Evolutionary conservation across 208 protist species (phyloP), one percentile per base, ranked within the genome.

Genomic region (Zelonia costaricensis): DNA sequence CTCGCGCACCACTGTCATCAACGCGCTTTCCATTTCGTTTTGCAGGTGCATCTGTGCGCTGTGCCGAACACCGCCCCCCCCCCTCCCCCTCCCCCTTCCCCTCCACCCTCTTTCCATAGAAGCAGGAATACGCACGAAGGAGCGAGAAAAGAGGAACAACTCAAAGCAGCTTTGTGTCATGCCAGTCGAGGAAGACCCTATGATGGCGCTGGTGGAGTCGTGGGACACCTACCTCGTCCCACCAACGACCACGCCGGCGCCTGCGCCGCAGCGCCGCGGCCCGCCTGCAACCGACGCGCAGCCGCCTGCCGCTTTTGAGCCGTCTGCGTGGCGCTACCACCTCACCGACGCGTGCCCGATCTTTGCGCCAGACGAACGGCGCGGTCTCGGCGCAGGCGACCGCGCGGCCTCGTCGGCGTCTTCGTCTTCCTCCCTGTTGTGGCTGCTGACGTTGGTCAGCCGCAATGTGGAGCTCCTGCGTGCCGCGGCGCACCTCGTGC

Each of bases 371-470:
- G 57, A 51, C 8, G 69, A 65, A 46, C 20, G n/a, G 8, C 31
- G 42, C 52, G n/a, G n/a, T n/a, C n/a, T n/a, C 27, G 27, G 39
- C 40, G 15, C 38, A n/a, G n/a, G 38, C 7, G 4, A n/a, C 1
- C n/a, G 23, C 7, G 16, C 39, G 20, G 9, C 22, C 0, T 45
- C 56, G 13, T 8, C 36, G n/a, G 20, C 27, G 6, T 6, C 49
- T 25, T 28, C 35, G 10, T 12, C 39, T 12, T 39, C 54, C 43
- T 79, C 56, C 46, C 68, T 70, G 31, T 70, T 92, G 23, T 93
- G 84, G 65, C 73, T 83, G 42, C 70, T 93, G 62, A 88, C 82
- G 23, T 69, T 93, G 23, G 76, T 83, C 23, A 78, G 73, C 47
- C 81, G 73, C 57, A 82, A 88, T 66, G 44, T 36, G 13, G 74